Conservation (phyloP, 129 eudicot genomes). For the Helianthus tuberosus region DNA sequence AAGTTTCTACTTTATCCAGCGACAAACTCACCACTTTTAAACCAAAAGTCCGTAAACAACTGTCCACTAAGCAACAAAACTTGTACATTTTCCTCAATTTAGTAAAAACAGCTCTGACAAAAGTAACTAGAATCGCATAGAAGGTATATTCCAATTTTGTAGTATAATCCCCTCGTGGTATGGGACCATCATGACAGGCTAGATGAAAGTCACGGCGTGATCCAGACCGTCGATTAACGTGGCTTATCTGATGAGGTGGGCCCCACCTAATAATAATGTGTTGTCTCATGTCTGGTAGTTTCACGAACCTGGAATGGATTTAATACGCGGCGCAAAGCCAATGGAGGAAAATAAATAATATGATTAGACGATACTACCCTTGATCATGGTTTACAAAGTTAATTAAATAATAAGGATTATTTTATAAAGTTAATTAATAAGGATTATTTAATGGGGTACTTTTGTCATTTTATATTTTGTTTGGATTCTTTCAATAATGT, state of each 20-base stretch:
- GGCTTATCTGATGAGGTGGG: constrained; percentile 28
- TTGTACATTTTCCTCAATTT: background rate
- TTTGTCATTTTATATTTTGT: background rate
- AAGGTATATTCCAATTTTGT: constrained; percentile 35
- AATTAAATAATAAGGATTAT: background rate
- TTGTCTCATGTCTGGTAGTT: constrained; percentile 14
- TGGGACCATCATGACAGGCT: constrained; percentile 28
- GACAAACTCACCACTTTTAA: background rate
- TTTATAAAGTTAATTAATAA: no score
- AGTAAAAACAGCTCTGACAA: background rate
- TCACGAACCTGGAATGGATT: constrained; percentile 34
- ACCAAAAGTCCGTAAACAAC: background rate
- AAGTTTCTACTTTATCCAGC: background rate
- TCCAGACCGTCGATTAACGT: constrained; percentile 11
- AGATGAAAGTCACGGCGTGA: constrained; percentile 11
- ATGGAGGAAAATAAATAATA: constrained; percentile 15
- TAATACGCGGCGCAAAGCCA: constrained; percentile 77
- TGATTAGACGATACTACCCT: constrained; percentile 26
- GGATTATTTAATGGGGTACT: background rate
- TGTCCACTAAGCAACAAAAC: background rate
- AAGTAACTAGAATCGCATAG: background rate
- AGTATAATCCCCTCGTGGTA: constrained; percentile 23
- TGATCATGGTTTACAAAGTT: background rate
- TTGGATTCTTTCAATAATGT: constrained; percentile 22
- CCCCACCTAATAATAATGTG: background rate